Base-by-base conservation (phyloP, 2,329 filamentous ascomycete species). In the Thelonectria rubi region DNA sequence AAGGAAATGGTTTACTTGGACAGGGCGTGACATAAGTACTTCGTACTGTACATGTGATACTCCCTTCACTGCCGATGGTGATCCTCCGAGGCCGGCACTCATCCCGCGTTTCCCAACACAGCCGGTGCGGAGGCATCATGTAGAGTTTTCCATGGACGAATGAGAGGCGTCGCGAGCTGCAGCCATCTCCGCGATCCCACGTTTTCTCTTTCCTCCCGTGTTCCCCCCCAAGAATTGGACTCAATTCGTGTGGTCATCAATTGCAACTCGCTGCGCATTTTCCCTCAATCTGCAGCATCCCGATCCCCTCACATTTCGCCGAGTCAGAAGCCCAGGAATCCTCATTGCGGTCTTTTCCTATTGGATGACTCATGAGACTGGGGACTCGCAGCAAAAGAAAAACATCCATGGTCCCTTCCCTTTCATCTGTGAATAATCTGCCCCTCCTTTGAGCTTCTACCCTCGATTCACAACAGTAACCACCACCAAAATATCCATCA, bases 401-500 rank as follows among this genome's bases (percentile, higher is more conserved):
- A 43, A 43, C 2, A 24, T 32, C 45, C 5, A 20, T 34, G 9
- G 21, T 32, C 37, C 39, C 55, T 57, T 20, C n/a, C 17, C 54
- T 46, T 50, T 43, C 55, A 49, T 20, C 15, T 48, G 32, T 30
- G 18, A 49, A 37, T 6, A 12, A 55, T 39, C 21, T 55, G 45
- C 45, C 45, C 53, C 43, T 26, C 53, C 32, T 55, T 48, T 47
- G 39, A 32, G 46, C 57, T 55, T 55, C 56, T 62, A 58, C 48
- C 55, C n/a, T n/a, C n/a, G n/a, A n/a, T n/a, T n/a, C n/a, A n/a
- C n/a, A n/a, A n/a, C n/a, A n/a, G n/a, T n/a, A 57, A 61, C 48
- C 32, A 11, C 40, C 26, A 10, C 37, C 5, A 40, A 45, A 46
- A 20, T 32, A 37, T 20, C 6, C 66, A 63, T 45, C 34, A 92